Evolutionary conservation across 2,329 filamentous ascomycete species (phyloP), one percentile per base, ranked within the genome.

Genomic region (Scolecobasidium constrictum): DNA sequence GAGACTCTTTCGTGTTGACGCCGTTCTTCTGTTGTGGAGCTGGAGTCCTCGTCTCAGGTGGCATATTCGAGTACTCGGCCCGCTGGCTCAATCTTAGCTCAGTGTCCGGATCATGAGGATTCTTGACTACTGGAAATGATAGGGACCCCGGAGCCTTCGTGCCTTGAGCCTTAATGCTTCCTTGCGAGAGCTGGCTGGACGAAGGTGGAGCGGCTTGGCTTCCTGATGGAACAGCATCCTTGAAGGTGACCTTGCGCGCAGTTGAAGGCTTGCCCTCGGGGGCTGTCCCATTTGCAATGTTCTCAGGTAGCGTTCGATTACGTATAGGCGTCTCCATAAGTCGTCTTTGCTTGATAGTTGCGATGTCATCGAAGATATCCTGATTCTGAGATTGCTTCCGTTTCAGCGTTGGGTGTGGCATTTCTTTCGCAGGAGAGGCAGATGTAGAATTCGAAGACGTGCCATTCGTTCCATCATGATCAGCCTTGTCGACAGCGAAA

Each of bases 91-190:
- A 64, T 35, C 79, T 75, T 36, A 77, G 51, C 20, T 71, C 66
- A 0, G 81, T 83, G 46, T 68, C 69, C 4, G 75, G 72, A 51
- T 85, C 77, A 50, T 78, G 72, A 1, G 80, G 73, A 50, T 90
- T 77, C 60, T 94, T 93, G 17, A 90, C 83, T 11, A 87, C 74
- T 2, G 81, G 73, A 53, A 86, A 93, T 20, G 70, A 71, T 19
- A 86, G 64, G 17, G 66, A 69, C 3, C 48, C 68, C 53, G 49
- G 62, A 57, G 49, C 62, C 48, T 58, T 51, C 17, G 45, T 42
- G 5, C 55, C 56, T 38, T 56, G 60, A 15, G 60, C 55, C 51
- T 60, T 67, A 53, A 53, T 54, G 42, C 56, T 59, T 22, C 54
- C 52, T 48, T 71, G 67, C 4, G 64, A 66, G 3, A 52, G 54